These are phyloP conservation scores for Blastobotrys peoriensis DNA, from an alignment of 805 yeast genomes.

Conservation along the genomic window DNA sequence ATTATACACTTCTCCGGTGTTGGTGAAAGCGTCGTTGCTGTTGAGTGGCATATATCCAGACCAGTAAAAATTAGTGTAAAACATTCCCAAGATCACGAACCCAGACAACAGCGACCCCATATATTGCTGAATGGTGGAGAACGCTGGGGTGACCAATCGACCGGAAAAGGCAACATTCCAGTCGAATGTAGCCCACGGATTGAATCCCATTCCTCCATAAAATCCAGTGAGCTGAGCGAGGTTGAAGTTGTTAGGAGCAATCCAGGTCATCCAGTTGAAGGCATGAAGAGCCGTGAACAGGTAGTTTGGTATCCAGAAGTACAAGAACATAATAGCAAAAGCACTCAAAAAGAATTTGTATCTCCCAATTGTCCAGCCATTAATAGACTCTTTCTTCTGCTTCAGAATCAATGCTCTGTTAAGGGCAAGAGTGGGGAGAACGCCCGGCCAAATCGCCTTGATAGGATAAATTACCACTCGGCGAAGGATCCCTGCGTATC, in stretches of 20 bases:
- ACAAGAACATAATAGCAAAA: slow-evolving; percentile 40
- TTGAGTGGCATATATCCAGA: slow-evolving; percentile 47
- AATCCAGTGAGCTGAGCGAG: slow-evolving; percentile 60
- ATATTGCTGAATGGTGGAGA: slow-evolving; percentile 28
- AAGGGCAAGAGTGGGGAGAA: slow-evolving; percentile 50
- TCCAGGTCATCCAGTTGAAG: slow-evolving; percentile 62
- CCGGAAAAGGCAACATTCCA: slow-evolving; percentile 23
- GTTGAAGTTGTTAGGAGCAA: slow-evolving; percentile 44
- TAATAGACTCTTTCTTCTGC: slow-evolving; percentile 33
- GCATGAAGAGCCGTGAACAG: slow-evolving; percentile 54
- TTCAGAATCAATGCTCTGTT: slow-evolving; percentile 38
- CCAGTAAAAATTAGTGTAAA: slow-evolving; percentile 46
- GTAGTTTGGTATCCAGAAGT: slow-evolving; percentile 65
- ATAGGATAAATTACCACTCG: slow-evolving; percentile 41
- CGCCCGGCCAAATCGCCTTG: slow-evolving; percentile 44
- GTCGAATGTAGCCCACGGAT: slow-evolving; percentile 39
- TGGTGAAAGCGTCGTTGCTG: slow-evolving; percentile 35
- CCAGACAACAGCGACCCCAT: slow-evolving; percentile 8
- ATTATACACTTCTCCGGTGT: slow-evolving; percentile 40
- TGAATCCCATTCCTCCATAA: slow-evolving; percentile 40
- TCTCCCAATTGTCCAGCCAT: slow-evolving; percentile 57
- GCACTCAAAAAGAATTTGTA: slow-evolving; percentile 43
- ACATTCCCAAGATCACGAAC: slow-evolving; percentile 21
- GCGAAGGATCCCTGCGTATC: slow-evolving; percentile 51
- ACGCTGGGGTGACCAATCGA: slow-evolving; percentile 16